These are phyloP conservation scores for Geosmithia flava DNA, from an alignment of 2,329 filamentous ascomycete genomes.

Conservation along the genomic window DNA sequence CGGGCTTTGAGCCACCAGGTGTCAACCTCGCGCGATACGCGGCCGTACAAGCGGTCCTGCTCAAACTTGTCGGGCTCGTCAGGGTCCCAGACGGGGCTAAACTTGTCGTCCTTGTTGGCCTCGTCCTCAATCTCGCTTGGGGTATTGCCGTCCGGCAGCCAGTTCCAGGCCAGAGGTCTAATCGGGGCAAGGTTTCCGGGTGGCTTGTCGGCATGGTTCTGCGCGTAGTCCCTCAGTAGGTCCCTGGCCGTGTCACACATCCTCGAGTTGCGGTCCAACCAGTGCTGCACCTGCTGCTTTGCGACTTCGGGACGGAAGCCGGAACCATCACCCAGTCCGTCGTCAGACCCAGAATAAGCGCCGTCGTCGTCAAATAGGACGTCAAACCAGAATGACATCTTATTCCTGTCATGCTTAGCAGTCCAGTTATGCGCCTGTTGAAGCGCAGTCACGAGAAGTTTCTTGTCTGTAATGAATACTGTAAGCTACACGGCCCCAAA, in stretches of 20 bases:
- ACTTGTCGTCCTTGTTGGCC: constrained; percentile 25
- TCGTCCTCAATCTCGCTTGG: constrained; percentile 8
- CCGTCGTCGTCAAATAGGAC: constrained; percentile 50
- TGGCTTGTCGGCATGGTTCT: constrained; percentile 33
- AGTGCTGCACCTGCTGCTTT: constrained; percentile 48
- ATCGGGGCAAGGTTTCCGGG: constrained; percentile 37
- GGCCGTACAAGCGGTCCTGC: constrained; percentile 45
- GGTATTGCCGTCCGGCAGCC: constrained; percentile 27
- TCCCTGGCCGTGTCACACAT: constrained; percentile 43
- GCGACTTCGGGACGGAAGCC: constrained; percentile 43
- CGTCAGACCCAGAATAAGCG: constrained; percentile 33
- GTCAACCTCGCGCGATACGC: constrained; percentile 53
- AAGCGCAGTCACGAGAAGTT: constrained; percentile 50
- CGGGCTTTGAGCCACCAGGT: constrained; percentile 51
- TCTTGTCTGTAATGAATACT: constrained; percentile 55
- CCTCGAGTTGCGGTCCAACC: constrained; percentile 47
- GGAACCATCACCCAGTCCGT: constrained; percentile 36
- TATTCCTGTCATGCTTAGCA: constrained; percentile 55
- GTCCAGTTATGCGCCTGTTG: constrained; percentile 61
- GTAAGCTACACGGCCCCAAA: too few species aligned
- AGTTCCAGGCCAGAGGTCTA: constrained; percentile 42
- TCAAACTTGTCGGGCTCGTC: constrained; percentile 44
- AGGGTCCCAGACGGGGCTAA: constrained; percentile 35
- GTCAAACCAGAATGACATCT: constrained; percentile 58
- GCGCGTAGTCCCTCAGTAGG: constrained; percentile 42